A percentile compares a stretch with the other conserved stretches of the same genome.
These are phyloP conservation scores for Penicillium capsulatum DNA, from an alignment of 2,329 filamentous ascomycete species.

Conservation along the genomic window DNA sequence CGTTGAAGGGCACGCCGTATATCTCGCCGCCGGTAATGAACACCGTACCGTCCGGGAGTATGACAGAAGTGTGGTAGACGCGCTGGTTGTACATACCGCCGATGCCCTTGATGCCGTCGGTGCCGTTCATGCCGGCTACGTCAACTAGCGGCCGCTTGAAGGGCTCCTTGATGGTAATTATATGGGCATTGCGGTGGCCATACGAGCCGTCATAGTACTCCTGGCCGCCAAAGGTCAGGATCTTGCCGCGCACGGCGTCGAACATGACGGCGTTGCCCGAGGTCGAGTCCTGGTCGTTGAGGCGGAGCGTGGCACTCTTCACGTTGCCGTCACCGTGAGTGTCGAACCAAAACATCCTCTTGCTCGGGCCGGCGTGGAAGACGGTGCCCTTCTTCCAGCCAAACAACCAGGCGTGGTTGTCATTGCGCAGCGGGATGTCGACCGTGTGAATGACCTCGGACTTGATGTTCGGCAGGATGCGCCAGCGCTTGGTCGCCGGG, in stretches of 20 bases:
- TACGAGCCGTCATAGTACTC: slow-evolving; percentile 44
- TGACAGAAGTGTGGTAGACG: slow-evolving; percentile 45
- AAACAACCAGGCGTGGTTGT: slow-evolving; percentile 55
- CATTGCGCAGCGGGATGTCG: slow-evolving; percentile 44
- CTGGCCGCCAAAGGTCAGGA: slow-evolving; percentile 52
- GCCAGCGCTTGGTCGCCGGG: slow-evolving; percentile 47
- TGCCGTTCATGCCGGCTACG: slow-evolving; percentile 43
- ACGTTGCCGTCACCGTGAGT: slow-evolving; percentile 43
- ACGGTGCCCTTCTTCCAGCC: slow-evolving; percentile 48
- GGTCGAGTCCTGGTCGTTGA: slow-evolving; percentile 50
- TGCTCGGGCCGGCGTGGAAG: slow-evolving; percentile 54
- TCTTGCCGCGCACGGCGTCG: slow-evolving; percentile 52
- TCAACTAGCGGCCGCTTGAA: slow-evolving; percentile 9
- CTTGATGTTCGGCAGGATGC: slow-evolving; percentile 39
- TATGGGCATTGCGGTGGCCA: slow-evolving; percentile 45
- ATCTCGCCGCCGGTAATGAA: slow-evolving; percentile 49
- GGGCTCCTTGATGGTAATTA: slow-evolving; percentile 47
- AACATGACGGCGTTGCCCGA: slow-evolving; percentile 55
- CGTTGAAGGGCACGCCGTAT: slow-evolving; percentile 44
- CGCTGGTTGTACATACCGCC: slow-evolving; percentile 48
- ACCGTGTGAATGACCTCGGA: slow-evolving; percentile 51
- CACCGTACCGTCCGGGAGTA: slow-evolving; percentile 49
- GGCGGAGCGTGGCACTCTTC: slow-evolving; percentile 43
- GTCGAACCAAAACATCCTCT: slow-evolving; percentile 55
- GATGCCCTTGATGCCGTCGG: slow-evolving; percentile 43